Base-by-base conservation (phyloP, 495 filamentous ascomycete species). In the Recurvomyces mirabilis region DNA sequence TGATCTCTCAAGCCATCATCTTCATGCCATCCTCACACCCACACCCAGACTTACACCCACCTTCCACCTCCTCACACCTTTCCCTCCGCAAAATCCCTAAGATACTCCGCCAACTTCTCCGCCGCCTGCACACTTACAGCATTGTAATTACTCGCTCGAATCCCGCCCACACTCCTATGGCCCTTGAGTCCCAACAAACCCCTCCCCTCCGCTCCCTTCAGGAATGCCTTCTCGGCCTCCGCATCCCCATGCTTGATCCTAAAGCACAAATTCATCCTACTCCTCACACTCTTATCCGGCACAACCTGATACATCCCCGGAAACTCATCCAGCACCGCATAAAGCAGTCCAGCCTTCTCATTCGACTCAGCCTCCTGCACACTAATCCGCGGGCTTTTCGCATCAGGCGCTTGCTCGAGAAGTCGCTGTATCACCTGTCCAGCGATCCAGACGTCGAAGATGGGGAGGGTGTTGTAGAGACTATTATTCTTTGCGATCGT, bases 241-340 rank as follows among this genome's bases (percentile, higher is more conserved):
- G 71, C 70, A 55, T 79, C 68, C 28, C 72, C 76, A 34, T 73
- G 70, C 59, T 74, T 60, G 18, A 89, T 74, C 17, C 87, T 70
- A 68, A 91, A 91, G 68, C 87, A 94, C 35, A 94, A 78, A 62
- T 95, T 94, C 84, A 94, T 94, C 30, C 85, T 67, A 45, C 81
- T 87, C 33, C 88, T 77, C 6, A 75, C 78, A 36, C 63, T 65
- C 64, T 79, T 82, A 47, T 79, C 71, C 0, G 84, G 81, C 4
- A 94, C 82, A 17, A 93, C 72, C 31, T 63, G 65, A 64, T 87
- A 93, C 19, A 77, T 66, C 0, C 74, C 60, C 0, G 79, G 75
- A 57, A 82, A 68, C n/a, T 68, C 72, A 49, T 91, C 87, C 29
- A 94, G 67, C 2, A 74, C 74, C 0, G 62, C 67, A 58, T 95